Conservation (phyloP, 2,329 filamentous ascomycete species). For the Ophiostoma populinum region DNA sequence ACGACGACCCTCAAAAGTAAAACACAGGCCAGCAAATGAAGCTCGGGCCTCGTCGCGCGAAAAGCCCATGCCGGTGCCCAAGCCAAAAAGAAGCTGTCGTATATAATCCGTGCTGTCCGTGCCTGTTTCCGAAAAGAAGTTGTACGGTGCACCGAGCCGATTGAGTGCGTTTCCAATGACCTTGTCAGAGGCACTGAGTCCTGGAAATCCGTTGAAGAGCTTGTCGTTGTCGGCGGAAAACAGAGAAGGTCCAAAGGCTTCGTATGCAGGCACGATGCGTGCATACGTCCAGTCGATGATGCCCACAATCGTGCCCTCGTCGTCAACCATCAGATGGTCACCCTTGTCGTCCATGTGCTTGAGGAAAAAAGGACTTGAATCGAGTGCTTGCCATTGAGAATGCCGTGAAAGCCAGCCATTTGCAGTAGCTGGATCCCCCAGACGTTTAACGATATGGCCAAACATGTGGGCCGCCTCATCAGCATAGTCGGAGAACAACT, state of each 20-base stretch:
- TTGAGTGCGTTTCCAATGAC: neutral
- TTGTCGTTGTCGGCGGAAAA: neutral
- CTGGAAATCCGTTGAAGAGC: neutral
- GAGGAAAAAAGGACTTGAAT: conserved; percentile 20
- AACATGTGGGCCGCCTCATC: conserved; percentile 4
- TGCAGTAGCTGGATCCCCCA: conserved; percentile 17
- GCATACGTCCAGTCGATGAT: conserved; percentile 16
- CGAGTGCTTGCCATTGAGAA: conserved; percentile 20
- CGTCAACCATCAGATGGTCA: conserved; percentile 5
- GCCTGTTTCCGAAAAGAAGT: conserved; percentile 1
- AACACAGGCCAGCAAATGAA: neutral
- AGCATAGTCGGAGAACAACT: conserved; percentile 1
- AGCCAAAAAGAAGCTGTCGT: conserved; percentile 3
- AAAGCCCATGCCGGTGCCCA: conserved; percentile 1
- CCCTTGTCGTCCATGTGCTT: conserved; percentile 5
- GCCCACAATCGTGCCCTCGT: conserved; percentile 1
- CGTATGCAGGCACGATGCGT: conserved; percentile 18
- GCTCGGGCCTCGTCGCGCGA: neutral
- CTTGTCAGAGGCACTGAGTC: conserved; percentile 3
- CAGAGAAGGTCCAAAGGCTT: conserved; percentile 17
- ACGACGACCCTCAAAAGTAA: neutral
- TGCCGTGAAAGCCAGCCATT: conserved; percentile 18
- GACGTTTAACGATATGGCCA: conserved; percentile 18
- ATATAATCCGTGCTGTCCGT: neutral
- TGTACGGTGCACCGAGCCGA: neutral